Evolutionary conservation across 768 basidiomycete species (phyloP).

Genomic region (Leucocoprinus birnbaumii): DNA sequence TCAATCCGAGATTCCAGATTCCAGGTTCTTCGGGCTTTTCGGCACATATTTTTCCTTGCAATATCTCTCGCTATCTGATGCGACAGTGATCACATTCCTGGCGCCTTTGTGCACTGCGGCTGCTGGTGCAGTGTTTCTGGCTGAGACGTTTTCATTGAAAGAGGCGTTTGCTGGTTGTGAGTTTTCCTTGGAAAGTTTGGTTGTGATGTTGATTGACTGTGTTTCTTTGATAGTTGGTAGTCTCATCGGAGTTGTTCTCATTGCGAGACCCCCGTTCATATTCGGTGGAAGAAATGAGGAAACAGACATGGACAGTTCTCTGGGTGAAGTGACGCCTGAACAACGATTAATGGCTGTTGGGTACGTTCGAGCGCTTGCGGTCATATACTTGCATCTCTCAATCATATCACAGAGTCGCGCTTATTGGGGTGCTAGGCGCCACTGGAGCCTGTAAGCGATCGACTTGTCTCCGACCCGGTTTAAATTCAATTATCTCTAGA

Average conservation of each 20-base stretch:
- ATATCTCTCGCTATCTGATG: constrained; percentile 77
- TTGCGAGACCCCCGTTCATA: constrained; percentile 73
- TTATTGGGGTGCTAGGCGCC: constrained; percentile 66
- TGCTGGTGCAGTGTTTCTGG: constrained; percentile 57
- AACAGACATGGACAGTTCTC: constrained; percentile 4
- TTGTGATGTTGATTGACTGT: constrained; percentile 11
- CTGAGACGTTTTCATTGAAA: constrained; percentile 52
- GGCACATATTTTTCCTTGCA: constrained; percentile 70
- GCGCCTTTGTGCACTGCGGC: constrained; percentile 63
- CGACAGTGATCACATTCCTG: constrained; percentile 75
- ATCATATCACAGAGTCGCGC: constrained; percentile 42
- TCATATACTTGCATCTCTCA: not conserved
- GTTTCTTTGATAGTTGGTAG: constrained; percentile 48
- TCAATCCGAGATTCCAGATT: not conserved
- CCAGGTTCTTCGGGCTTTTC: constrained; percentile 69
- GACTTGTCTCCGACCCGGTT: no score
- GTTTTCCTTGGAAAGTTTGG: constrained; percentile 14
- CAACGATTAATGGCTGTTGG: constrained; percentile 59
- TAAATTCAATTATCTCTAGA: constrained; percentile 17
- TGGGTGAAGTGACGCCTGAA: constrained; percentile 25
- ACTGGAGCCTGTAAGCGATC: constrained; percentile 62
- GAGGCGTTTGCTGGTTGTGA: constrained; percentile 51
- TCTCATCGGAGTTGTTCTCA: constrained; percentile 74
- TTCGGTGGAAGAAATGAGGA: constrained; percentile 46
- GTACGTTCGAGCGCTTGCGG: constrained; percentile 31